Percentiles rank a stretch among this genome's conserved stretches.
Conservation (phyloP, 495 filamentous ascomycete species). For the Penicillium simplicissimum region DNA sequence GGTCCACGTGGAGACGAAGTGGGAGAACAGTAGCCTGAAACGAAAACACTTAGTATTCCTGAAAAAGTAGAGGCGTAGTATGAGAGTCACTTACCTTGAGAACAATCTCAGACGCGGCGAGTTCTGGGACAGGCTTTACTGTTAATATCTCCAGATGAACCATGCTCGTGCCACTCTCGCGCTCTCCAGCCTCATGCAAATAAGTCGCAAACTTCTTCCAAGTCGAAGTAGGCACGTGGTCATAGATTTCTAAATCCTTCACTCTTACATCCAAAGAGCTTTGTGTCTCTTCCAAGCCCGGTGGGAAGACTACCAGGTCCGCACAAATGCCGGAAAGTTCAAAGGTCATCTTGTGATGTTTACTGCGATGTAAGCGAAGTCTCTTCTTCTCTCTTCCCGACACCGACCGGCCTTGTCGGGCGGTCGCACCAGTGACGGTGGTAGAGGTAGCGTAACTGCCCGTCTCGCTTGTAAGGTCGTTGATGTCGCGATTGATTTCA, state of each 20-base stretch:
- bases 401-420: conserved; percentile 47
- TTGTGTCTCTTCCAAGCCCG: conserved; percentile 73
- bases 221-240: conserved; percentile 91
- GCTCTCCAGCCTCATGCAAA: conserved; percentile 79
- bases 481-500: conserved; percentile 83
- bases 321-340: conserved; percentile 84
- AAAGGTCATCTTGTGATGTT: conserved; percentile 91
- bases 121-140: conserved; percentile 77
- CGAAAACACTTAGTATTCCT: conserved; percentile 7
- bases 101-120: conserved; percentile 89
- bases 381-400: conserved; percentile 57
- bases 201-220: conserved; percentile 99
- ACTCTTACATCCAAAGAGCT: conserved; percentile 83
- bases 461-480: conserved; percentile 85
- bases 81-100: conserved; percentile 58
- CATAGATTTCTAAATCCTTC: conserved; percentile 83
- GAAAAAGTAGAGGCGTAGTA: not conserved
- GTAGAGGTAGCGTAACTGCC: conserved; percentile 78
- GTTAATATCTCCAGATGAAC: conserved; percentile 84
- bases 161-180: conserved; percentile 85
- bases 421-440: conserved; percentile 60
- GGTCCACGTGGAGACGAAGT: conserved; percentile 90
- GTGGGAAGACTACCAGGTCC: conserved; percentile 82
- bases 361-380: conserved; percentile 79
- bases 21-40: conserved; percentile 74